Conservation (phyloP, 345 rosid species). For the Salix viminalis region DNA sequence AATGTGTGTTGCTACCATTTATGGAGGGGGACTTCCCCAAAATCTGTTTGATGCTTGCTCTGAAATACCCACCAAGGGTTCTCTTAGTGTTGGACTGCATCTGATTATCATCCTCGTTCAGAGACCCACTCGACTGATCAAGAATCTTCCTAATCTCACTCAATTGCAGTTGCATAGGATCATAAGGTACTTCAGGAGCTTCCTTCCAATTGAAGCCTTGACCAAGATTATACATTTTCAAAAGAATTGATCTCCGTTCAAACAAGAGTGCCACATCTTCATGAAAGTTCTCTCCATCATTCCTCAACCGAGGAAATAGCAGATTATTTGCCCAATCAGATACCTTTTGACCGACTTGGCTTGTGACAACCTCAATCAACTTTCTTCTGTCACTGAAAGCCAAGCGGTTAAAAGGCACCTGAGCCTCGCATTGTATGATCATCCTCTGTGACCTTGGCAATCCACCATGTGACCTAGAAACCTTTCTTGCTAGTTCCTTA, state of each 20-base stretch:
- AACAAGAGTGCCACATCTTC: conserved; percentile 38
- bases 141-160: conserved; percentile 42
- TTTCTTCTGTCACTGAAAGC: conserved; percentile 64
- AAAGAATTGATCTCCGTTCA: conserved; percentile 60
- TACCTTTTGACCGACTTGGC: conserved; percentile 39
- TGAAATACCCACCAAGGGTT: conserved; percentile 45
- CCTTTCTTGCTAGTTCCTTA: conserved; percentile 23
- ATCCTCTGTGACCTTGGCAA: conserved; percentile 29
- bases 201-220: conserved; percentile 41
- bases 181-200: conserved; percentile 28
- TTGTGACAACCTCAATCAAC: conserved; percentile 57
- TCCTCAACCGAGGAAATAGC: conserved; percentile 51
- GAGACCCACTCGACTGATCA: conserved; percentile 28
- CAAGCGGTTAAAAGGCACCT: conserved; percentile 54
- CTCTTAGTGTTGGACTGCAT: conserved; percentile 33
- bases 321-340: conserved; percentile 41
- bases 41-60: conserved; percentile 49
- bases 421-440: conserved; percentile 29
- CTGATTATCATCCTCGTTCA: conserved; percentile 34
- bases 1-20: conserved; percentile 24
- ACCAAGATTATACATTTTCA: conserved; percentile 43
- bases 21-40: conserved; percentile 49
- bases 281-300: conserved; percentile 38
- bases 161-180: conserved; percentile 42
- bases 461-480: conserved; percentile 39